Conservation (phyloP, 2,329 filamentous ascomycete species). For the Pestalotiopsis sp. region DNA sequence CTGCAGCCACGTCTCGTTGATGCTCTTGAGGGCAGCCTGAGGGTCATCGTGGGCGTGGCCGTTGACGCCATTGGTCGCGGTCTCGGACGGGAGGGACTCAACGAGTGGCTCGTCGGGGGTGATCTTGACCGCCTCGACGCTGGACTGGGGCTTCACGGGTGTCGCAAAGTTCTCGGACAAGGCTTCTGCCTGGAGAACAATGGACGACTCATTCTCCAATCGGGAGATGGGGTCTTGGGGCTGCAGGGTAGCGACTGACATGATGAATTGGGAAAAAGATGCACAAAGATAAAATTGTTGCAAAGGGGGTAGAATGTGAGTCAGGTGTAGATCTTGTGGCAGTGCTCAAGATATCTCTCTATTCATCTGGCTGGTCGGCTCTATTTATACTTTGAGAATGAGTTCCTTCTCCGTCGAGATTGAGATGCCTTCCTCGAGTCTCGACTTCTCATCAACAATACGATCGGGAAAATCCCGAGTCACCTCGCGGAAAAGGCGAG, state of each 20-base stretch:
- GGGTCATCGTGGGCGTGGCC: constrained; percentile 1
- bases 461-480: neutral
- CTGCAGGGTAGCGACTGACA: neutral
- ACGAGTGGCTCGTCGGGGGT: neutral
- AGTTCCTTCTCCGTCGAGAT: neutral
- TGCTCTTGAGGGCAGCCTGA: neutral
- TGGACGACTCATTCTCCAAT: neutral
- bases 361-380: neutral
- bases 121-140: neutral
- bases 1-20: constrained; percentile 12
- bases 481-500: neutral
- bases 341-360: neutral
- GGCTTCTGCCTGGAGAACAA: neutral
- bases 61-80: neutral
- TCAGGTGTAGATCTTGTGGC: neutral
- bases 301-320: neutral
- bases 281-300: neutral
- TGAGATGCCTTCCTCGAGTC: neutral
- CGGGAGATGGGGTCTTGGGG: neutral
- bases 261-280: neutral
- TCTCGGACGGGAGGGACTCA: neutral
- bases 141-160: neutral
- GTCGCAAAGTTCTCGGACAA: neutral
- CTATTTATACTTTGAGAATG: neutral
- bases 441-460: neutral